Evolutionary conservation across 2,329 filamentous ascomycete species (phyloP), one percentile per base, ranked within the genome.

Genomic region (Chaetomium sp.): DNA sequence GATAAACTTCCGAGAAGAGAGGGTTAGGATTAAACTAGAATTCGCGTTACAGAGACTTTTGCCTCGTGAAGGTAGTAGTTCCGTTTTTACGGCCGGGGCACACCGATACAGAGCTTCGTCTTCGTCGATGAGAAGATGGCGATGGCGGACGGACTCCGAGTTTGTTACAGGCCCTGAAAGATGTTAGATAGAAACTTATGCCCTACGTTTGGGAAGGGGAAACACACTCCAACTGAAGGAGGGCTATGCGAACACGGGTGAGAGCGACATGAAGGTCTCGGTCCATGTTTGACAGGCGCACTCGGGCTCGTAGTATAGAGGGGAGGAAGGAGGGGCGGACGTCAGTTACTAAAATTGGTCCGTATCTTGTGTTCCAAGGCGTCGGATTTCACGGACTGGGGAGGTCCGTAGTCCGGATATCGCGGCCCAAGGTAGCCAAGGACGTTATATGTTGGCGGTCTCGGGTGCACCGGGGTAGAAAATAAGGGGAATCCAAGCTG

Each of bases 191-290:
- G 27, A 16, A 10, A 33, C 4, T 19, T 25, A 27, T 2, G 29
- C 19, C 33, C 21, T 49, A 23, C 23, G 13, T 16, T 7, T 42
- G 10, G 47, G 23, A 54, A 62, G 29, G 55, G 16, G 12, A 8
- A 35, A 78, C 81, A 70, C 74, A 83, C 81, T 81, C 74, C 53
- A 77, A 78, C 72, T 81, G 79, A 42, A 83, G 72, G 31, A 82
- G 76, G 31, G 80, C 81, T 66, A 84, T 78, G 67, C 81, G 80
- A 65, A 83, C 75, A 59, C 80, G 79, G 63, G 78, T 75, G 42
- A 84, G 71, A 45, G 78, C 75, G 42, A 74, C 71, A 67, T 80
- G 78, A 49, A 83, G 70, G 54, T 75, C 72, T 55, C 81, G 78
- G 47, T 77, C 74, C 74, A 77, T 78, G 54, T 65, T 71, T 69